Conservation (phyloP, 257 asterid genomes). For the Nicotiana benthamiana region DNA sequence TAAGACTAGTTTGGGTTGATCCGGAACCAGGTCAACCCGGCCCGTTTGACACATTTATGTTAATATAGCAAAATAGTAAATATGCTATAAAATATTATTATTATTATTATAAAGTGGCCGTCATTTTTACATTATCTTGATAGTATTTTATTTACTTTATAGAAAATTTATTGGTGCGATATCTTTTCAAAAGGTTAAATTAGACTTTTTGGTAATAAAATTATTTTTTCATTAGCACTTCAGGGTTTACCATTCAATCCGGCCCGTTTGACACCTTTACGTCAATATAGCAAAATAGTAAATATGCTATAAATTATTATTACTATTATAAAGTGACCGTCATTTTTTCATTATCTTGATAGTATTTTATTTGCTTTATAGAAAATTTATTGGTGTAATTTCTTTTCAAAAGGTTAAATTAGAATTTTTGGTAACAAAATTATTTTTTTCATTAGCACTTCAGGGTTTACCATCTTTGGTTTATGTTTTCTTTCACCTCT, state of each 20-base stretch:
- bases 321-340: background rate
- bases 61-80: background rate
- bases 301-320: background rate
- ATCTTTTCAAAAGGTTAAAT: background rate
- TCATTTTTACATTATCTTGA: background rate
- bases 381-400: background rate
- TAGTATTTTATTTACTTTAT: background rate
- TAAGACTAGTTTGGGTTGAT: too few relatives aligned
- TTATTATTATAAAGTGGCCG: too few relatives aligned
- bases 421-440: background rate
- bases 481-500: too few relatives aligned
- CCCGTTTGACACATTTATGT: too few relatives aligned
- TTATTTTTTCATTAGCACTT: too few relatives aligned
- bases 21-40: too few relatives aligned
- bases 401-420: background rate
- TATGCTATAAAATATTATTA: background rate
- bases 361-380: background rate
- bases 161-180: background rate
- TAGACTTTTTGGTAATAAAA: background rate
- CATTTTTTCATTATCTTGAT: background rate
- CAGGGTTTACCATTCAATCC: too few relatives aligned
- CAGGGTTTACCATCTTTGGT: too few relatives aligned
- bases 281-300: background rate
- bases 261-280: too few relatives aligned
- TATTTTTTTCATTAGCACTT: too few relatives aligned